Conservation (phyloP, 345 rosid species). For the Odontarrhena argentea region DNA sequence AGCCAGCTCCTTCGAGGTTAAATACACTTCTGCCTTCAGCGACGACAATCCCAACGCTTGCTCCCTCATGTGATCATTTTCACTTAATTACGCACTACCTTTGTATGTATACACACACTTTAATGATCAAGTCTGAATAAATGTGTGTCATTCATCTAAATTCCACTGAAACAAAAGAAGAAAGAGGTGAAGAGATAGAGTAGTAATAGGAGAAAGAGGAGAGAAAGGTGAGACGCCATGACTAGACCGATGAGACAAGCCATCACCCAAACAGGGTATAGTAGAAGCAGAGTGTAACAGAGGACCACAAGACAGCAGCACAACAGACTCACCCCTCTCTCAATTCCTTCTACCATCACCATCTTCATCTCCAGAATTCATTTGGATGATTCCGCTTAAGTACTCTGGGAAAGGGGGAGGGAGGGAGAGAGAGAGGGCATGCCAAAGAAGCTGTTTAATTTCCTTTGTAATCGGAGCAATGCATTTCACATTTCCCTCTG, state of each 20-base stretch:
- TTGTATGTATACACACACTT: neutral
- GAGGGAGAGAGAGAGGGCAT: conserved; percentile 13
- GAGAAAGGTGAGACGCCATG: conserved; percentile 36
- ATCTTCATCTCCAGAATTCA: neutral
- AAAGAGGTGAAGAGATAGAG: conserved; percentile 31
- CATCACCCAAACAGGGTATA: conserved; percentile 34
- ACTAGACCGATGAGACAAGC: conserved; percentile 34
- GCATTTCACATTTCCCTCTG: conserved; percentile 30
- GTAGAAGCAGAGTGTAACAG: conserved; percentile 33
- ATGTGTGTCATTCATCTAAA: conserved; percentile 18
- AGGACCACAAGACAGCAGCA: conserved; percentile 23
- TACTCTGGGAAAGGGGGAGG: neutral
- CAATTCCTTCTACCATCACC: conserved; percentile 27
- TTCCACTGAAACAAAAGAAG: conserved; percentile 30
- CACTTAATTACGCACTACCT: neutral
- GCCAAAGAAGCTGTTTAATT: conserved; percentile 28
- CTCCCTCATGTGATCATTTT: conserved; percentile 49
- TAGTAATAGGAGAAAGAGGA: conserved; percentile 32
- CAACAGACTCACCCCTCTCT: conserved; percentile 21
- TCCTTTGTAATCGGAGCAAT: conserved; percentile 31
- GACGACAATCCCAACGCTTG: conserved; percentile 62
- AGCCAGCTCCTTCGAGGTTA: conserved; percentile 66
- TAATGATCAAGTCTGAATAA: neutral
- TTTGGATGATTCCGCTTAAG: conserved; percentile 1
- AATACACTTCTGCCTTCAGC: conserved; percentile 54